Base-by-base conservation (phyloP, 179 eudicot species). In the Spinacia oleracea region DNA sequence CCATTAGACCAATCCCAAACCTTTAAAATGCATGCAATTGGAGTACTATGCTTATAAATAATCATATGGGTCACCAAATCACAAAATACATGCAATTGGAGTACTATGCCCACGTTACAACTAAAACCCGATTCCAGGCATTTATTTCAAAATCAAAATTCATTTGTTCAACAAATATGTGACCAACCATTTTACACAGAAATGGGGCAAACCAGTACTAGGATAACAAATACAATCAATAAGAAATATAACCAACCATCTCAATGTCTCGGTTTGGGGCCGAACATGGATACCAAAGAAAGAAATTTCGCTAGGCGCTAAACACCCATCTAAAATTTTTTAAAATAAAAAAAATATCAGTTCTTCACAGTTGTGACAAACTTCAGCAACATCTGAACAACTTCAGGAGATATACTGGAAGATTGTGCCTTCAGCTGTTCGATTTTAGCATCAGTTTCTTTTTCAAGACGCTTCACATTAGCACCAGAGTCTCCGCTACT, bases 401-500 rank as follows among this genome's bases (percentile, higher is more conserved):
- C 90, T 23, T 91, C 97, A 20, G 87, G 86, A 56, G 98, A 93
- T 60, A 95, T 91, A 67, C 83, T 87, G 27, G 91, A 77, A 63
- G 98, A 83, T 80, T 93, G 90, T 2, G 76, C 63, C 82, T 91
- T 95, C 82, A 95, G 77, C 62, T 93, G 88, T 31, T 85, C 68
- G 68, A 95, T 95, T 87, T 95, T 95, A 32, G 71, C 88, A 40
- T 82, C 91, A 0, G 97, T 94, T 86, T 94, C 98, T 70, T 50
- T 67, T 77, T 92, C 98, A 43, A 94, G 98, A 23, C 97, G 96
- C 87, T 94, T 94, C 84, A 92, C 97, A 81, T 94, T 94, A 76
- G 96, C 93, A 81, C 98, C 98, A 0, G 97, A 92, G 83, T 93
- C 97, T 35, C 98, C 98, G 76, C 91, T 93, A 77, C 92, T 91